Evolutionary conservation across 2,329 filamentous ascomycete genomes (phyloP).

Genomic region (Aureobasidium sp.): DNA sequence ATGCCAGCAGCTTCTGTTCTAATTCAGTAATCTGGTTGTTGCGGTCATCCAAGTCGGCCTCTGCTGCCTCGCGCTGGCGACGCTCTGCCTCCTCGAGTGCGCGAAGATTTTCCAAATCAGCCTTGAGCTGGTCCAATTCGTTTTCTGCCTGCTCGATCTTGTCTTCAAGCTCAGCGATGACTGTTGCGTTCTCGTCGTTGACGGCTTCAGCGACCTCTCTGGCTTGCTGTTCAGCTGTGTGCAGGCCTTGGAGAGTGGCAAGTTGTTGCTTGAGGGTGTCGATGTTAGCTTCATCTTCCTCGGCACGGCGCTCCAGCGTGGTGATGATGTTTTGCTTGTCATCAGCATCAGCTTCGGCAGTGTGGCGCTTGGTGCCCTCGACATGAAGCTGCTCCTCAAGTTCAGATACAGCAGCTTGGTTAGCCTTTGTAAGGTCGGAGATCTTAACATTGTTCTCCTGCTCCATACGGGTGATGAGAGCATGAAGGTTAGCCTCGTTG

Average conservation of each 20-base stretch:
- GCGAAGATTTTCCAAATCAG: conserved; percentile 32
- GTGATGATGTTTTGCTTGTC: conserved; percentile 35
- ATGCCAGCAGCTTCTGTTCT: conserved; percentile 32
- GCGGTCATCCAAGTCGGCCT: conserved; percentile 36
- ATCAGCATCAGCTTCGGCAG: conserved; percentile 33
- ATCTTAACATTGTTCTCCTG: conserved; percentile 32
- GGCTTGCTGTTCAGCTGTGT: conserved; percentile 27
- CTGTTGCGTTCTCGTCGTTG: conserved; percentile 30
- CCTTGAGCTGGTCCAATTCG: conserved; percentile 24
- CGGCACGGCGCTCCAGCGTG: conserved; percentile 32
- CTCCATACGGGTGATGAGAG: conserved; percentile 35
- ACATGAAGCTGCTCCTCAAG: conserved; percentile 32
- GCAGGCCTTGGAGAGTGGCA: conserved; percentile 28
- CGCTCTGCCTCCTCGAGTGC: conserved; percentile 35
- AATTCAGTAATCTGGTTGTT: conserved; percentile 36
- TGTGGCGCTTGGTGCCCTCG: conserved; percentile 31
- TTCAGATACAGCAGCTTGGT: conserved; percentile 29
- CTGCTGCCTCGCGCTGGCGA: conserved; percentile 37
- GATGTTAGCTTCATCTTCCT: conserved; percentile 31
- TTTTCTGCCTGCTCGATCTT: conserved; percentile 29
- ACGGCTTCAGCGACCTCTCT: conserved; percentile 32
- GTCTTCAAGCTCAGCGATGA: conserved; percentile 33
- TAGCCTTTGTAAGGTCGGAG: conserved; percentile 33
- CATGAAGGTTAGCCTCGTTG: conserved; percentile 33
- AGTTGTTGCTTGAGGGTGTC: conserved; percentile 29